A percentile compares a stretch with the other conserved stretches of the same genome.
Conservation (phyloP, 2,329 filamentous ascomycete genomes). For the Talaromyces albobiverticillius region DNA sequence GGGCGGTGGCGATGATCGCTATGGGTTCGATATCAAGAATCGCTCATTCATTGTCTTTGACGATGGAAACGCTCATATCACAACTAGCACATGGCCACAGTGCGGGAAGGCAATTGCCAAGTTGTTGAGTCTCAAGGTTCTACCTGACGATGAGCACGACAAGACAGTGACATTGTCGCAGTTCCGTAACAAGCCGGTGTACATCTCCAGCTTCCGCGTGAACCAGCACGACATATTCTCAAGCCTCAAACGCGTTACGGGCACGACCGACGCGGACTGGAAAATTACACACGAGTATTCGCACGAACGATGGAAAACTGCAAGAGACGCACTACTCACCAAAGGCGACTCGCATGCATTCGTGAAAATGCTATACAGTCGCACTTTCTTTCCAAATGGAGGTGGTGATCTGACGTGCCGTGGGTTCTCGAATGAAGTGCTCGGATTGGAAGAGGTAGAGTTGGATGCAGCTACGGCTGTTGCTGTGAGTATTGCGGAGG, state of each 20-base stretch:
- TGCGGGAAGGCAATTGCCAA: conserved; percentile 52
- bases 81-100: conserved; percentile 59
- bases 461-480: conserved; percentile 6
- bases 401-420: conserved; percentile 9
- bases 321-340: conserved; percentile 41
- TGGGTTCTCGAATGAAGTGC: conserved; percentile 3
- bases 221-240: conserved; percentile 65
- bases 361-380: conserved; percentile 52
- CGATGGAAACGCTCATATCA: conserved; percentile 56
- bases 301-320: conserved; percentile 50
- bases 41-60: conserved; percentile 49
- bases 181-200: conserved; percentile 51
- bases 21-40: conserved; percentile 51
- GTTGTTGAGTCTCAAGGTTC: conserved; percentile 47
- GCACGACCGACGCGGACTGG: conserved; percentile 61
- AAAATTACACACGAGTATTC: conserved; percentile 49
- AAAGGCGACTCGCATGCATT: conserved; percentile 46
- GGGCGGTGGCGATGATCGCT: conserved; percentile 32
- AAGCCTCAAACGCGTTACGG: conserved; percentile 57
- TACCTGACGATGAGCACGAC: conserved; percentile 39
- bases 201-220: conserved; percentile 56
- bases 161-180: conserved; percentile 38
- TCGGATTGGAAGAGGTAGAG: conserved; percentile 11
- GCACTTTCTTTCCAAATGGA: conserved; percentile 52
- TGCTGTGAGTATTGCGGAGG: conserved; percentile 1